Conservation (phyloP, 257 asterid genomes). For the Solanum chiquidenum region DNA sequence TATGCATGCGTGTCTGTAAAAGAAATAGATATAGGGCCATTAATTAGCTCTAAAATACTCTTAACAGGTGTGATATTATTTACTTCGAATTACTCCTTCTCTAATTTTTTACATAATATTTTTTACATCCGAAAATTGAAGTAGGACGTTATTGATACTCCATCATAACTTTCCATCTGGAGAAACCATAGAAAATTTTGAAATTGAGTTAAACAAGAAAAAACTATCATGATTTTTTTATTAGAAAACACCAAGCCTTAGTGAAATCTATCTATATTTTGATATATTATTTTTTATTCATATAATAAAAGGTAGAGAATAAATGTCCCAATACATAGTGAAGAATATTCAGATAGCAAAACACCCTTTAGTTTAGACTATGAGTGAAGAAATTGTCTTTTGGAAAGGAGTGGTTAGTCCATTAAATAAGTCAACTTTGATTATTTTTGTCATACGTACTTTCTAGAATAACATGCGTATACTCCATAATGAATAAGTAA, state of each 20-base stretch:
- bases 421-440: not conserved
- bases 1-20: not conserved
- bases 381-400: not conserved
- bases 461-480: not conserved
- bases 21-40: not conserved
- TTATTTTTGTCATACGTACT: not conserved
- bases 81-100: fast-evolving
- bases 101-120: not conserved
- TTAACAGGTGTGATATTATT: not conserved
- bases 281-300: not conserved
- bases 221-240: not conserved
- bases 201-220: not conserved
- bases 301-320: not conserved
- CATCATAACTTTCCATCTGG: not conserved
- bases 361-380: not conserved
- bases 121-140: not conserved
- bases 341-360: not conserved
- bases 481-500: not conserved
- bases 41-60: not conserved
- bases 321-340: not conserved
- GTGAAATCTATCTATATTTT: not conserved
- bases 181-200: not conserved
- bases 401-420: not conserved
- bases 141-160: not conserved
- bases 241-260: not conserved